Percentiles rank a stretch among this genome's conserved stretches.
These are phyloP conservation scores for Blastocystis sp. DNA, from an alignment of 352 stramenopile species.

Conservation along the genomic window DNA sequence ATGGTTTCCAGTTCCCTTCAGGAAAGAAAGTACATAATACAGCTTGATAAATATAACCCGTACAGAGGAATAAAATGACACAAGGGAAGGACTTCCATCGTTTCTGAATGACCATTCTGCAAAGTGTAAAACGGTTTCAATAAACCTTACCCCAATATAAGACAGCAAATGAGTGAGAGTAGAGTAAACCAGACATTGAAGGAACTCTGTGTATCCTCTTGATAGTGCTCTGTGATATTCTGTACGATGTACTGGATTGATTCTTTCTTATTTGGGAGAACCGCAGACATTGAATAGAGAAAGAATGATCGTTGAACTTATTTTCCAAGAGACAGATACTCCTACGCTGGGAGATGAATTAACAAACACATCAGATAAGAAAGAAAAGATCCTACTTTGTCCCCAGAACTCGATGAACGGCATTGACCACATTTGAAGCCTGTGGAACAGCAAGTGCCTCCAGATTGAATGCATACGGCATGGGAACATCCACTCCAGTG, in stretches of 20 bases:
- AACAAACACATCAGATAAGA: constrained; percentile 52
- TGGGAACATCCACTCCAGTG: constrained; percentile 94
- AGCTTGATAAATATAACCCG: not conserved
- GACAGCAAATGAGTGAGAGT: not conserved
- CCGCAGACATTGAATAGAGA: too few species aligned
- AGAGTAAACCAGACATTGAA: not conserved
- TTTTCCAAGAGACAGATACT: not conserved
- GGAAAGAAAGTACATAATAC: constrained; percentile 1
- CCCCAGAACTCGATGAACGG: constrained; percentile 78
- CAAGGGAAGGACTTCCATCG: not conserved
- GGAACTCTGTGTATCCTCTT: constrained; percentile 1
- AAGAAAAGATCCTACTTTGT: constrained; percentile 39
- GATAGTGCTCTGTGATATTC: constrained; percentile 54
- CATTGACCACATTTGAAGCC: constrained; percentile 87
- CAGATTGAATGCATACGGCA: constrained; percentile 95
- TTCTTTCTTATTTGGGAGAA: too few species aligned
- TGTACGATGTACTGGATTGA: constrained; percentile 20
- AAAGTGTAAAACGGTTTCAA: not conserved
- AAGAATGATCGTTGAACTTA: too few species aligned
- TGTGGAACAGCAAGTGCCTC: constrained; percentile 90
- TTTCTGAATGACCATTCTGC: constrained; percentile 27
- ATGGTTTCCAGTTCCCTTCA: constrained; percentile 13
- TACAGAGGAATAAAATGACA: constrained; percentile 27
- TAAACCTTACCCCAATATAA: not conserved
- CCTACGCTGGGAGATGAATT: not conserved